Evolutionary conservation across 1,284 basidiomycete genomes (phyloP).

Genomic region (Macrocybe sp.): DNA sequence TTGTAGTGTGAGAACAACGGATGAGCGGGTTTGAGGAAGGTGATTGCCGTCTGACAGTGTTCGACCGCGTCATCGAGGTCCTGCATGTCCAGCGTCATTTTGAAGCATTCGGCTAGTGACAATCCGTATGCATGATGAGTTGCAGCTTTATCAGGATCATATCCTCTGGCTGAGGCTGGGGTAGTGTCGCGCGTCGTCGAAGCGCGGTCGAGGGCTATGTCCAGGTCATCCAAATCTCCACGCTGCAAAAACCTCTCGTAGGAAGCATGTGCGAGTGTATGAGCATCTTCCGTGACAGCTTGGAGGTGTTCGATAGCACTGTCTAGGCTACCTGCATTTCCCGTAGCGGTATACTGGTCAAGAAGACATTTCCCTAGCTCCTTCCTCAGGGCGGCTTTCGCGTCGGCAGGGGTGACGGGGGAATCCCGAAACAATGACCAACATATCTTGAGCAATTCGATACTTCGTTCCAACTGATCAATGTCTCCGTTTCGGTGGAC

Average conservation of each 20-base stretch:
- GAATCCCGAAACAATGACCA: neutral
- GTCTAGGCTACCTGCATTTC: neutral
- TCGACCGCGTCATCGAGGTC: neutral
- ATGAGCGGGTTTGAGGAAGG: neutral
- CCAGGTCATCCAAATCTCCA: neutral
- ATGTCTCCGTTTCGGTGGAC: neutral
- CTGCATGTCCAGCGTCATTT: neutral
- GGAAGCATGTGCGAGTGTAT: neutral
- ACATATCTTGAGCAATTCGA: neutral
- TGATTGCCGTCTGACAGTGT: neutral
- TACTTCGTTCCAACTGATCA: neutral
- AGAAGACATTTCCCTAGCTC: neutral
- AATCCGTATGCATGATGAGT: neutral
- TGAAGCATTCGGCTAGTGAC: neutral
- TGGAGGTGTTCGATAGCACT: neutral
- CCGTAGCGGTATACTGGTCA: neutral
- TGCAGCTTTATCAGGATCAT: neutral
- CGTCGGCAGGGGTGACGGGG: neutral
- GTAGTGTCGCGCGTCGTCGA: neutral
- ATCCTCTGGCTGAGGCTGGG: neutral
- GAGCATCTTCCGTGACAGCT: neutral
- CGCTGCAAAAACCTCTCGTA: neutral
- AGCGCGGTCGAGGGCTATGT: neutral
- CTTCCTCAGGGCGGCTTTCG: neutral
- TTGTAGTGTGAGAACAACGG: neutral